Evolutionary conservation across 371 early-diverging fungal genomes (phyloP).

Genomic region (Mucor mucedo): DNA sequence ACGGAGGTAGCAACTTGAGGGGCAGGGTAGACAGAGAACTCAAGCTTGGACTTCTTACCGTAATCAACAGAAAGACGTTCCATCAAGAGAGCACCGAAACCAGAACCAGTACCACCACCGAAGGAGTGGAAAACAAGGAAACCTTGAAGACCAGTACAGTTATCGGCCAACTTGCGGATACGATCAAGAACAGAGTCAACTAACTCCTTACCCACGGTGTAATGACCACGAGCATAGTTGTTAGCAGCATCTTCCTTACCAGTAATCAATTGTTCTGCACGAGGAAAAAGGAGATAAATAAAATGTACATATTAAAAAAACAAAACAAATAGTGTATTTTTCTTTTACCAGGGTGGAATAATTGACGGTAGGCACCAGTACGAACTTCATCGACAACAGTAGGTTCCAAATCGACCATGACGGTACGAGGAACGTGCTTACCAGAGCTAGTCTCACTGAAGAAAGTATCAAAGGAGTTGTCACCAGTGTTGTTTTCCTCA

Average conservation of each 20-base stretch:
- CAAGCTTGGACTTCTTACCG: slow-evolving; percentile 98
- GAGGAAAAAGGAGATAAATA: slow-evolving; percentile 90
- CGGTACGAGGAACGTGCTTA: slow-evolving; percentile 98
- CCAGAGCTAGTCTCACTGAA: slow-evolving; percentile 95
- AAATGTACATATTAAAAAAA: background rate
- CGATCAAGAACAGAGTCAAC: slow-evolving; percentile 97
- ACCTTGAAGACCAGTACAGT: slow-evolving; percentile 97
- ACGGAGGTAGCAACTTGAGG: slow-evolving; percentile 98
- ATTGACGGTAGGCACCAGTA: slow-evolving; percentile 93
- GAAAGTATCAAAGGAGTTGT: slow-evolving; percentile 79
- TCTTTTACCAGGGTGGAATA: slow-evolving; percentile 97
- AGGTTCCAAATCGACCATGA: slow-evolving; percentile 98
- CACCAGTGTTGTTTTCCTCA: slow-evolving; percentile 46
- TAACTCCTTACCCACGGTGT: slow-evolving; percentile 98
- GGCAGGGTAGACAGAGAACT: slow-evolving; percentile 99
- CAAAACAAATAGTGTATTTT: background rate
- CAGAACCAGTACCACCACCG: slow-evolving; percentile 99
- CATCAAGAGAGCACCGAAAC: slow-evolving; percentile 97
- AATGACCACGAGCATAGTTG: slow-evolving; percentile 99
- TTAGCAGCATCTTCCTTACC: slow-evolving; percentile 99
- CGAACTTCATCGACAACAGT: slow-evolving; percentile 98
- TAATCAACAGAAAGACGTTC: slow-evolving; percentile 96
- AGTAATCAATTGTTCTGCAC: slow-evolving; percentile 94
- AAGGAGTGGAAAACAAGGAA: slow-evolving; percentile 99
- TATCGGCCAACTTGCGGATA: slow-evolving; percentile 97